Base-by-base conservation (phyloP, 768 basidiomycete genomes). In the Clitopilus passeckerianus region DNA sequence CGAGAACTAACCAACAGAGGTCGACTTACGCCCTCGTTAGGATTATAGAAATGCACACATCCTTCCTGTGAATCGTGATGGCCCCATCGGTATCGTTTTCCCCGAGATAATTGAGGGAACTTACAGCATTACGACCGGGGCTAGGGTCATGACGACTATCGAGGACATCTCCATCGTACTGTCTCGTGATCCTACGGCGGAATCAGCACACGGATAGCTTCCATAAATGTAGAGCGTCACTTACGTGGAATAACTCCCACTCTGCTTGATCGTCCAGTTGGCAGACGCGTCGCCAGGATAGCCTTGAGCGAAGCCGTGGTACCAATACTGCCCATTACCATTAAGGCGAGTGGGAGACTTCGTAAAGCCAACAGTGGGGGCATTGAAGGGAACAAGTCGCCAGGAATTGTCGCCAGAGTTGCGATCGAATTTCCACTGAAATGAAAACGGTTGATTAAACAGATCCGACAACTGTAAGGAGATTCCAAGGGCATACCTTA, bases 261-360 rank as follows among this genome's bases (percentile, higher is more conserved):
- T 20, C 20, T 27, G 4, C 12, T 16, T 56, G 34, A 56, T 56
- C 12, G 10, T 56, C 54, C 54, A 56, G n/a, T 56, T 34, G 6
- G 24, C 54, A 30, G 27, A 30, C 9, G 54, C 22, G 8, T 20
- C 27, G 54, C 54, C 34, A 22, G 16, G 6, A 9, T 37, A 30
- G 54, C 54, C 54, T 34, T 56, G 27, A 30, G 10, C 46, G 27
- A 41, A 41, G 24, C 37, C 56, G 37, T 57, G 9, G 54, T 27
- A 56, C 54, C 54, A 56, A 22, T 56, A 56, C 30, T 27, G 24
- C 15, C 54, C 54, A 35, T 56, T 30, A 15, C 54, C 54, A 37
- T 56, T 56, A 20, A 22, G 33, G 6, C n/a, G 5, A 23, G 34
- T 57, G 5, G 56, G 56, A 14, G 35, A 37, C 20, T 20, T 8